Conservation (phyloP, 2,329 filamentous ascomycete genomes). For the Epichloe typhina region DNA sequence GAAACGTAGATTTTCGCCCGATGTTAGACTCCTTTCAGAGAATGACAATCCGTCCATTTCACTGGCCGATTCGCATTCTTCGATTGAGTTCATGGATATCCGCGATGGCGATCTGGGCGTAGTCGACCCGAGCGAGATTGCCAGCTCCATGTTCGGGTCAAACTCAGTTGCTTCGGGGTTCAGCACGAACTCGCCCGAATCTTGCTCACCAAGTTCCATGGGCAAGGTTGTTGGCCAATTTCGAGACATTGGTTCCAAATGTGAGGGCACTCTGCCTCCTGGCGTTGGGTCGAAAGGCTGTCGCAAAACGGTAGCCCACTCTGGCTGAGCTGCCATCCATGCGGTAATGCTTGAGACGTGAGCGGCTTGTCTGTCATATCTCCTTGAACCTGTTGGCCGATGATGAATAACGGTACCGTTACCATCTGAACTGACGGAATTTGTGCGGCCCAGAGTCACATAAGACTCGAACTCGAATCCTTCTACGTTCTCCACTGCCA, state of each 20-base stretch:
- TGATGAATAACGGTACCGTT: constrained; percentile 2
- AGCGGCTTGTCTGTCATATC: neutral
- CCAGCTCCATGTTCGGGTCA: neutral
- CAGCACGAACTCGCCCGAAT: neutral
- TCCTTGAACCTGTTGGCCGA: neutral
- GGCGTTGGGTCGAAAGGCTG: constrained; percentile 5
- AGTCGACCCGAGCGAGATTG: neutral
- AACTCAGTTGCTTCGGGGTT: constrained; percentile 7
- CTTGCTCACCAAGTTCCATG: neutral
- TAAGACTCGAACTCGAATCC: neutral
- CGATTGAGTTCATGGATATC: neutral
- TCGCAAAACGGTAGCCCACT: neutral
- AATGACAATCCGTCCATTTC: neutral
- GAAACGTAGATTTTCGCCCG: neutral
- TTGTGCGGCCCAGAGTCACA: neutral
- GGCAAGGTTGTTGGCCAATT: neutral
- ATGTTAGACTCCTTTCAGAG: neutral
- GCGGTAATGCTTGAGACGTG: neutral
- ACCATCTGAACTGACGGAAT: constrained; percentile 1
- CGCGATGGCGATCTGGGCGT: neutral
- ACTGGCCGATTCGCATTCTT: neutral
- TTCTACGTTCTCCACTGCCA: neutral
- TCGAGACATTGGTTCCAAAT: neutral
- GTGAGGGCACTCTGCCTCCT: neutral
- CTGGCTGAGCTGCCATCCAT: constrained; percentile 7